A percentile compares a stretch with the other conserved stretches of the same genome.
These are phyloP conservation scores for Phytophthora colocasiae DNA, from an alignment of 352 stramenopile species.

Conservation along the genomic window DNA sequence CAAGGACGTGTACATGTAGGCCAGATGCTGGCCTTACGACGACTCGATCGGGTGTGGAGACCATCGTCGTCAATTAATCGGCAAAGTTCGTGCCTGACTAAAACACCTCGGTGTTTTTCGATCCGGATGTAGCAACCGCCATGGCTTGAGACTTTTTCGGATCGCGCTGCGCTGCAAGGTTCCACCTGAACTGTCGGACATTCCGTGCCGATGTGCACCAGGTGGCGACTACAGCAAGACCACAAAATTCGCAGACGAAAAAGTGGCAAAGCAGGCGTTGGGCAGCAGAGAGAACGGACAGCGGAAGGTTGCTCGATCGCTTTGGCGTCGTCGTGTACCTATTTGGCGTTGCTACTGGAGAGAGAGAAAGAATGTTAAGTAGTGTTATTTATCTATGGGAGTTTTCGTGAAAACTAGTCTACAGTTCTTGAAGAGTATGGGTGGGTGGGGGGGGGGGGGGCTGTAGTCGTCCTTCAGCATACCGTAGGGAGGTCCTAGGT, in stretches of 20 bases:
- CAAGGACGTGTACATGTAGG: neutral
- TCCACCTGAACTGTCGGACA: neutral
- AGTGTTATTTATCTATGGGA: too few relatives aligned
- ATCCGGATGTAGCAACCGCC: neutral
- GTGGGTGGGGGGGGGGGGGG: too few relatives aligned
- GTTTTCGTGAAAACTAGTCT: too few relatives aligned
- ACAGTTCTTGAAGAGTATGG: too few relatives aligned
- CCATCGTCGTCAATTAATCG: conserved; percentile 7
- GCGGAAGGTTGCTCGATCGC: conserved; percentile 9
- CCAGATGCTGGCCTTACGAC: conserved; percentile 11
- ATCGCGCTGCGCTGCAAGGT: conserved; percentile 8
- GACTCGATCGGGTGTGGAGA: conserved; percentile 4
- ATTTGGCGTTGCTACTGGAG: too few relatives aligned
- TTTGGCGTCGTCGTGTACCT: neutral
- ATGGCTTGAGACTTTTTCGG: neutral
- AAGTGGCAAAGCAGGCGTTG: conserved; percentile 4
- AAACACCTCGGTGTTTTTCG: too few relatives aligned
- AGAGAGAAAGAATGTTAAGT: too few relatives aligned
- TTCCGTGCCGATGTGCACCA: conserved; percentile 17
- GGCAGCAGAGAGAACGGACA: conserved; percentile 11
- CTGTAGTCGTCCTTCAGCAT: too few relatives aligned
- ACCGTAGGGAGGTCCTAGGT: too few relatives aligned
- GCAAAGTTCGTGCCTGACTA: too few relatives aligned
- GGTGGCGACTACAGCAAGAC: conserved; percentile 33
- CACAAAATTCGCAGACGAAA: conserved; percentile 23